phyloP scores from a whole-genome alignment of 2,329 filamentous ascomycete genomes.

The Venturia oleaginea region DNA sequence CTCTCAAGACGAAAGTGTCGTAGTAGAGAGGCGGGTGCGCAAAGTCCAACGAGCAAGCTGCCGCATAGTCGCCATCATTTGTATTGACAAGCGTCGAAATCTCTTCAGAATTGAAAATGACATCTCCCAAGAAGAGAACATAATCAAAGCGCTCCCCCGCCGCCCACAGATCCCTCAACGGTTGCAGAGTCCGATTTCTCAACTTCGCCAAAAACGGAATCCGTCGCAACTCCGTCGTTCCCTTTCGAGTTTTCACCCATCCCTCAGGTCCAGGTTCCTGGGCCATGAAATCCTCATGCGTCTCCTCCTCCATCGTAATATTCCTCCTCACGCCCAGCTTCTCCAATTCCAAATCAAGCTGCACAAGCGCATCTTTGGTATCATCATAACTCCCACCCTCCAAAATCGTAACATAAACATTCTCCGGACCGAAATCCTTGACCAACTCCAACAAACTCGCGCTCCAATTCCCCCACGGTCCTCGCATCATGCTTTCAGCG shows the following conservation, averaged over 20 bases:
- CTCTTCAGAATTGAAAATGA: slow-evolving; percentile 52
- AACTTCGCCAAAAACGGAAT: slow-evolving; percentile 60
- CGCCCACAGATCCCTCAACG: slow-evolving; percentile 43
- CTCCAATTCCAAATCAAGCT: slow-evolving; percentile 48
- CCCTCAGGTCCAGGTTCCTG: slow-evolving; percentile 42
- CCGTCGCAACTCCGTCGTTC: slow-evolving; percentile 48
- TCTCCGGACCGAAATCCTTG: slow-evolving; percentile 48
- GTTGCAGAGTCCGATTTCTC: slow-evolving; percentile 55
- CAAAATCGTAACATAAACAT: slow-evolving; percentile 58
- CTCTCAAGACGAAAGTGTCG: slow-evolving; percentile 54
- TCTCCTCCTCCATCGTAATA: slow-evolving; percentile 49
- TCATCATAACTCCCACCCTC: slow-evolving; percentile 64
- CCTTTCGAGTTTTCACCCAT: slow-evolving; percentile 50
- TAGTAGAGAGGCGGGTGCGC: slow-evolving; percentile 46
- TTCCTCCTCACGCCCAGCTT: slow-evolving; percentile 43
- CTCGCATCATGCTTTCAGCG: not conserved
- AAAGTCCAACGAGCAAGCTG: slow-evolving; percentile 55
- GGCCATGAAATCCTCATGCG: slow-evolving; percentile 48
- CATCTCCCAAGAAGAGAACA: slow-evolving; percentile 55
- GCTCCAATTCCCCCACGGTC: slow-evolving; percentile 44
- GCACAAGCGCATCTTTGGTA: slow-evolving; percentile 51
- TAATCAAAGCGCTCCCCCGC: slow-evolving; percentile 48
- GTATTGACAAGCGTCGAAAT: slow-evolving; percentile 48
- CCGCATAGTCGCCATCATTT: slow-evolving; percentile 49
- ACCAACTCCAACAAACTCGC: slow-evolving; percentile 49